Percentiles rank a stretch among this genome's conserved stretches.
phyloP scores from a whole-genome alignment of 2,329 filamentous ascomycete species.

The Colletotrichum noveboracense region DNA sequence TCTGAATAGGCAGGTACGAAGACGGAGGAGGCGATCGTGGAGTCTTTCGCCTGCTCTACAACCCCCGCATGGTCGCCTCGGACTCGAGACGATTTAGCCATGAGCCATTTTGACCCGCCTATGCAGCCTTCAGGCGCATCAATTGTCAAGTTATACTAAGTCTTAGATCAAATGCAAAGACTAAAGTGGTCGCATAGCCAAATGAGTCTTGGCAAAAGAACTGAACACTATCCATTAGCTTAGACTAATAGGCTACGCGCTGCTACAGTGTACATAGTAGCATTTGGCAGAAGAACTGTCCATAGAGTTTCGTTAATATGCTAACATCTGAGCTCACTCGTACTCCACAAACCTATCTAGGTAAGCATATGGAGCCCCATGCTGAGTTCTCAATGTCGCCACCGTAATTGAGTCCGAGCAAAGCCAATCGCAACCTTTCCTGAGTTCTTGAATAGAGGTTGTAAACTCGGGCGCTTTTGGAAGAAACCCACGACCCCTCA shows the following conservation, averaged over 20 bases:
- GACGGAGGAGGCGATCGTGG: not conserved
- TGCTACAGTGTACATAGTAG: not conserved
- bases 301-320: not conserved
- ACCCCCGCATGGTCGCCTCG: not conserved
- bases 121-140: not conserved
- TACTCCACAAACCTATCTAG: not conserved
- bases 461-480: not conserved
- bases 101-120: not conserved
- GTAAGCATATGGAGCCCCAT: not conserved
- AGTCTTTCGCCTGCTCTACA: not conserved
- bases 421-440: not conserved
- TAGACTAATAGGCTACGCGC: not conserved
- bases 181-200: not conserved
- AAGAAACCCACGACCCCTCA: not conserved
- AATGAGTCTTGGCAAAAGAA: not conserved
- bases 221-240: not conserved
- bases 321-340: not conserved
- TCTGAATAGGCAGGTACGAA: not conserved
- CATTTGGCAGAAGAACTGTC: not conserved
- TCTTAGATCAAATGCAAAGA: too few relatives aligned
- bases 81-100: not conserved
- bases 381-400: not conserved
- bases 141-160: too few relatives aligned
- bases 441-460: not conserved
- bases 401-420: not conserved